Evolutionary conservation across 305 asterid genomes (phyloP), one percentile per base, ranked within the genome.

Genomic region (Fraxinus baroniana): DNA sequence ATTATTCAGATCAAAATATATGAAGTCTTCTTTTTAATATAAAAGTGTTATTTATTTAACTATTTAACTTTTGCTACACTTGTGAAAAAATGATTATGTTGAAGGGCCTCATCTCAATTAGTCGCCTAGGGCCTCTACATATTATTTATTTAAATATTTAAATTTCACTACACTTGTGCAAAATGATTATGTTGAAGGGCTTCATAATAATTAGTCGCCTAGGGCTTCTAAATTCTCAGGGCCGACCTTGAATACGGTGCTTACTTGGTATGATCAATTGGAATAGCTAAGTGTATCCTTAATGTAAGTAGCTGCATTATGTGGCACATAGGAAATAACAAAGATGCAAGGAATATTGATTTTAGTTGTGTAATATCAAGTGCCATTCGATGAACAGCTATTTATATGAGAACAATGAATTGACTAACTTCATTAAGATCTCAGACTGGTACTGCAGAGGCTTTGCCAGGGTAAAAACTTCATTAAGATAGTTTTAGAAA

Each of bases 401-500:
- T 60, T 60, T 60, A 20, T 1, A 60, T 5, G 70, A 60, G 26
- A n/a, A 60, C 28, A 60, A 60, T 6, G 30, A n/a, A 20, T 60
- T 18, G 13, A 20, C 35, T 32, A 32, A 32, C 35, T 32, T 32
- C 35, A 32, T 3, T 3, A 3, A 30, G 99, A 5, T 93, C 99
- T 2, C 98, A 94, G 89, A 95, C 98, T 71, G 98, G 98, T 46
- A 93, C 98, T 24, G 98, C 98, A 44, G 99, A 86, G 98, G 99
- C 81, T 95, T 94, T 85, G 97, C 97, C 15, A 93, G 94, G 97
- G 99, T 94, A 86, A 62, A 62, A 7, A 7, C 32, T 62, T 6
- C 2, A 20, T 22, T 57, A 1, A 7, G 72, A 62, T 7, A 62
- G 72, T 62, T 7, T 22, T 10, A 7, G 72, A 62, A 1, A 20